Percentiles rank a stretch among this genome's conserved stretches.
phyloP scores from a whole-genome alignment of 2,329 filamentous ascomycete species.

The Escovopsis sp. region DNA sequence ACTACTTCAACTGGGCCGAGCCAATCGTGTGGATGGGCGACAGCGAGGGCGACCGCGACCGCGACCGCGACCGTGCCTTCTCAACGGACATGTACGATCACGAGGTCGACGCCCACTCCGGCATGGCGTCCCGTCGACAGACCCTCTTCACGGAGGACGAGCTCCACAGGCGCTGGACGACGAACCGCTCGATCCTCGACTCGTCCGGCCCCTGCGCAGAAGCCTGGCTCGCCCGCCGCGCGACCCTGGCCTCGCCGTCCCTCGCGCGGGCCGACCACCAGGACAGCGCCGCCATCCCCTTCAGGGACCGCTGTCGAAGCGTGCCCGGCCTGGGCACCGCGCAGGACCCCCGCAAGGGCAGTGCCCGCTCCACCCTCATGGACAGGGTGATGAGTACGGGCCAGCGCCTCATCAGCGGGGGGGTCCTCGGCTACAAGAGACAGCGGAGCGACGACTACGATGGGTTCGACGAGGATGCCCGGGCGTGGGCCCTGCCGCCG shows the following conservation, averaged over 20 bases:
- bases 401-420: conserved; percentile 9
- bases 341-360: conserved; percentile 4
- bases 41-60: neutral
- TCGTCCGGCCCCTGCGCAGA: conserved; percentile 8
- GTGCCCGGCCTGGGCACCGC: conserved; percentile 6
- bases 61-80: conserved; percentile 7
- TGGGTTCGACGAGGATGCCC: neutral
- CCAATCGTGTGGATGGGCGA: conserved; percentile 10
- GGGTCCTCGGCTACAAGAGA: too few species aligned
- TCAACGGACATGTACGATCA: conserved; percentile 12
- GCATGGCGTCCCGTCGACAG: conserved; percentile 4
- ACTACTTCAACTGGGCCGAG: conserved; percentile 15
- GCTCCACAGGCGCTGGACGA: conserved; percentile 4
- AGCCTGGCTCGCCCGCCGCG: neutral
- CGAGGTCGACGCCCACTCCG: conserved; percentile 18
- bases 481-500: neutral
- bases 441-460: neutral
- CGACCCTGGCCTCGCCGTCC: conserved; percentile 1
- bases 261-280: conserved; percentile 8
- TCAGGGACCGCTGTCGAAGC: conserved; percentile 14
- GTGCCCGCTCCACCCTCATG: conserved; percentile 13
- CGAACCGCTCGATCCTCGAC: conserved; percentile 11
- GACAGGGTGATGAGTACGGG: conserved; percentile 15
- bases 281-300: conserved; percentile 12
- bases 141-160: conserved; percentile 6